Evolutionary conservation across 2,329 filamentous ascomycete species (phyloP), one percentile per base, ranked within the genome.

Genomic region (Fusarium pseudograminearum): DNA sequence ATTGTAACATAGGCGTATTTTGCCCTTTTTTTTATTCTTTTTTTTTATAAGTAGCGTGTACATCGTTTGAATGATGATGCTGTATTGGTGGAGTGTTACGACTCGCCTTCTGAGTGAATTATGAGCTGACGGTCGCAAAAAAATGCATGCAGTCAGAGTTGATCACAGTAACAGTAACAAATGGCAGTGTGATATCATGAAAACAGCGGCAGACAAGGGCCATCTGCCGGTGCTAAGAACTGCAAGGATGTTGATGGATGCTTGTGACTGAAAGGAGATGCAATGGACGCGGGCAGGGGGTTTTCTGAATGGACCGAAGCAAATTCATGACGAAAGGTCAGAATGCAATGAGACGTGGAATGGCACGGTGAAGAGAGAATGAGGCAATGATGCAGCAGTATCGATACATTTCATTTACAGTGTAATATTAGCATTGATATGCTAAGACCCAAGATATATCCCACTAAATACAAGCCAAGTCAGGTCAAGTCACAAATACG

Each of bases 281-380:
- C 4, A n/a, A 45, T n/a, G 16, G 42, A 22, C 10, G 24, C 28
- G 47, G 44, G 44, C 67, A 64, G 42, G 57, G 62, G 40, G 36
- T 20, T 70, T 18, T 14, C 16, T 42, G 40, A 42, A 42, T 36
- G 57, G 50, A 40, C 46, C 40, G 57, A 11, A 62, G 34, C 36
- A 54, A 57, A 30, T 54, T 62, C 57, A 69, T 70, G 66, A 67
- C 34, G 44, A 45, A 48, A 47, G 44, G 53, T 42, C 34, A 54
- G 8, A 44, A 64, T 67, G 67, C 50, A 53, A 59, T 70, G 62
- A 45, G 67, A 64, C 67, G 54, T 68, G 45, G 66, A 61, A 63
- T 62, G 48, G 56, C 67, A 67, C 42, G 30, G 38, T 52, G 48
- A 38, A 44, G 28, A 36, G 54, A 44, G 40, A 42, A 70, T 64